Conservation (phyloP, 2,329 filamentous ascomycete genomes). For the Paramyrothecium roridum region DNA sequence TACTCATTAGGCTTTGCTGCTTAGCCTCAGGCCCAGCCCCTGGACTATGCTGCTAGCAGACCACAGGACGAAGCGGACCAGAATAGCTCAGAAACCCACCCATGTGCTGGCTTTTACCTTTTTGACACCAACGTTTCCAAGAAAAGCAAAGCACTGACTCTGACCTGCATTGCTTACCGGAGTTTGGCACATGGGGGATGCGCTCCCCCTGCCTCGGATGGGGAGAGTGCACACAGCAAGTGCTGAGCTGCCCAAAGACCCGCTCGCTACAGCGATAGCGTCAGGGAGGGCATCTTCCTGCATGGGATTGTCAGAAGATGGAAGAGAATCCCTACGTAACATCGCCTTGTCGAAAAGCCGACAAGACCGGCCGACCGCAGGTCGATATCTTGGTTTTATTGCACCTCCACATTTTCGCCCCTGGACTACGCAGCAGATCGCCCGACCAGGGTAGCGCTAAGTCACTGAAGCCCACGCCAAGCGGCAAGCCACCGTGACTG, state of each 20-base stretch:
- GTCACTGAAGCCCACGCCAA: neutral
- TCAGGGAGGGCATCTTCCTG: too few relatives aligned
- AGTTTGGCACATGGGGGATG: neutral
- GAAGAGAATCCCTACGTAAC: too few relatives aligned
- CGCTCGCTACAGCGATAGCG: neutral
- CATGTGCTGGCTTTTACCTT: neutral
- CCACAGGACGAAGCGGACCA: neutral
- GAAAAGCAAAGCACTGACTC: neutral
- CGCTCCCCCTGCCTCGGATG: too few relatives aligned
- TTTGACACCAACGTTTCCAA: neutral
- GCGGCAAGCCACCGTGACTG: neutral
- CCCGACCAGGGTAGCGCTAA: neutral
- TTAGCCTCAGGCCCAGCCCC: neutral
- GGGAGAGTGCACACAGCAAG: too few relatives aligned
- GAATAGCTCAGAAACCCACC: neutral
- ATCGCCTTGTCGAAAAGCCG: too few relatives aligned
- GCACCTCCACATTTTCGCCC: slow-evolving; percentile 3
- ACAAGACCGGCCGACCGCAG: too few relatives aligned
- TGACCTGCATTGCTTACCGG: neutral
- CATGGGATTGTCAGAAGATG: too few relatives aligned
- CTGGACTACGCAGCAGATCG: neutral
- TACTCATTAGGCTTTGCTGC: neutral
- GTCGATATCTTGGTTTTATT: slow-evolving; percentile 1
- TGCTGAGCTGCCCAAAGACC: neutral
- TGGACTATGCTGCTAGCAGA: neutral